These are phyloP conservation scores for Mycena olivaceomarginata DNA, from an alignment of 768 basidiomycete genomes.

Conservation along the genomic window DNA sequence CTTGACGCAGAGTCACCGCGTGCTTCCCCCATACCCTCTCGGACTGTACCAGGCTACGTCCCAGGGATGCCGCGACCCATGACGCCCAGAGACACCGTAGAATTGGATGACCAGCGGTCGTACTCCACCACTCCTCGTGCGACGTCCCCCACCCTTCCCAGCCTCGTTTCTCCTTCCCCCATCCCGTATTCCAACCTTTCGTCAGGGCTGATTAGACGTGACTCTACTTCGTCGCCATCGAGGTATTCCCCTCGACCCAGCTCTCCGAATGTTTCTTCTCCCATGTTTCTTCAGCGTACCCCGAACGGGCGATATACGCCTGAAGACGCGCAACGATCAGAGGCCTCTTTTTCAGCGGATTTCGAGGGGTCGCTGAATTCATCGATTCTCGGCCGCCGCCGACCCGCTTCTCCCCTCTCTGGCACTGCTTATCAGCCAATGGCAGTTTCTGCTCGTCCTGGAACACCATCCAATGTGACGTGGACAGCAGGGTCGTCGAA, in stretches of 20 bases:
- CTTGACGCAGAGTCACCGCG: conserved; percentile 70
- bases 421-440: conserved; percentile 77
- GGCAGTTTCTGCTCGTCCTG: conserved; percentile 77
- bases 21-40: conserved; percentile 78
- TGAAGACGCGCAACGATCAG: conserved; percentile 63
- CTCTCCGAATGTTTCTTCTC: conserved; percentile 67
- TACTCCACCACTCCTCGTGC: conserved; percentile 90
- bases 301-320: conserved; percentile 82
- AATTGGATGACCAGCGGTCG: conserved; percentile 81
- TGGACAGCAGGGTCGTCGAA: conserved; percentile 71
- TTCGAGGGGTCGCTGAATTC: conserved; percentile 70
- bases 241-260: conserved; percentile 66
- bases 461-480: conserved; percentile 84
- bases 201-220: conserved; percentile 67
- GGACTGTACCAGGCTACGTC: conserved; percentile 87
- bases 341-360: conserved; percentile 60
- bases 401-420: conserved; percentile 85
- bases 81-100: conserved; percentile 87
- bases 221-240: conserved; percentile 73
- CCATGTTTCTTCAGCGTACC: conserved; percentile 75
- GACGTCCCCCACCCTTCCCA: conserved; percentile 74
- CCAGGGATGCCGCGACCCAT: conserved; percentile 95
- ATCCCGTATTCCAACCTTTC: conserved; percentile 58
- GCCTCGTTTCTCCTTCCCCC: conserved; percentile 57
- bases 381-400: conserved; percentile 72